A percentile compares a stretch with the other conserved stretches of the same genome.
These are phyloP conservation scores for Stachybotrys elegans DNA, from an alignment of 2,329 filamentous ascomycete genomes.

Conservation along the genomic window DNA sequence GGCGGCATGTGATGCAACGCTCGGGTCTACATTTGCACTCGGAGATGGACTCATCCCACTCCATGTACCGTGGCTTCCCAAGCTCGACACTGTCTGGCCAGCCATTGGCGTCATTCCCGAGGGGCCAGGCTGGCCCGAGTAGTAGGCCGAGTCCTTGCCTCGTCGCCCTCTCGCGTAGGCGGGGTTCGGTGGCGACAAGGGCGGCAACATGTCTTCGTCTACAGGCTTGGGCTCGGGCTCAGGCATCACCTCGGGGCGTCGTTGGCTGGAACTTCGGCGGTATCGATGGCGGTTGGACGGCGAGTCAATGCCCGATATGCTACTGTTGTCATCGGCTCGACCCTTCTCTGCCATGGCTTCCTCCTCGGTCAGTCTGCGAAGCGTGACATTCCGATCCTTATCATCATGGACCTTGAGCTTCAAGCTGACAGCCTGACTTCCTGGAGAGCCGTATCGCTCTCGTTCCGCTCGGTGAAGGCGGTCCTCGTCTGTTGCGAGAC, in stretches of 20 bases:
- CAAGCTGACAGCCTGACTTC: constrained; percentile 48
- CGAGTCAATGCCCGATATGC: constrained; percentile 51
- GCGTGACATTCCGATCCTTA: constrained; percentile 54
- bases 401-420: constrained; percentile 58
- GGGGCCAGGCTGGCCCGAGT: constrained; percentile 44
- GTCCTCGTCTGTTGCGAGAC: constrained; percentile 43
- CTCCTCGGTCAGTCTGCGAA: constrained; percentile 56
- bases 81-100: constrained; percentile 39
- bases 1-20: constrained; percentile 28
- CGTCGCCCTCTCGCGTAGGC: constrained; percentile 48
- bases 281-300: constrained; percentile 42
- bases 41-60: constrained; percentile 46
- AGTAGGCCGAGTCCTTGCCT: constrained; percentile 58
- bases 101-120: constrained; percentile 25
- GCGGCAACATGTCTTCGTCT: constrained; percentile 34
- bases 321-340: constrained; percentile 49
- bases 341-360: constrained; percentile 44
- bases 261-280: constrained; percentile 46
- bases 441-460: constrained; percentile 33
- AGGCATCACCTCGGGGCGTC: constrained; percentile 39
- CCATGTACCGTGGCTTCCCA: constrained; percentile 48
- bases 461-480: constrained; percentile 25
- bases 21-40: constrained; percentile 32
- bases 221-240: constrained; percentile 40
- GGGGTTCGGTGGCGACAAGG: constrained; percentile 51